Percentiles rank a stretch among this genome's conserved stretches.
These are phyloP conservation scores for Rosa rugosa DNA, from an alignment of 306 rosid genomes.

Conservation along the genomic window DNA sequence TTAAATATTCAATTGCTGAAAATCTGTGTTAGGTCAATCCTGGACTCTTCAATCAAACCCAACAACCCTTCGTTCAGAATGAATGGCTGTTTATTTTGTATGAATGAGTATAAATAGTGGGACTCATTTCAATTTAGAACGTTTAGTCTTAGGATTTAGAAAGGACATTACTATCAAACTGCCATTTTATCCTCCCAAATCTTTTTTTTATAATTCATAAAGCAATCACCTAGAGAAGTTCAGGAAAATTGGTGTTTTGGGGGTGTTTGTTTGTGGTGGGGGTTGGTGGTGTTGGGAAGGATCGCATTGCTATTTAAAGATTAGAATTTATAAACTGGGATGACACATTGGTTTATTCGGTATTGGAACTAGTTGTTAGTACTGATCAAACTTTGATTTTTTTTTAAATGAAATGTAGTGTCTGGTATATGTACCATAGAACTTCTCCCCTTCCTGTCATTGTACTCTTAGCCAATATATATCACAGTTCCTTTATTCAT, in stretches of 20 bases:
- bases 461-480: not conserved
- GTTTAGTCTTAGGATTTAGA: not conserved
- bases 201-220: not conserved
- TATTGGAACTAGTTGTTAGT: not conserved
- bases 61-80: not conserved
- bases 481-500: not conserved
- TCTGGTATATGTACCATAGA: no score
- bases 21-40: not conserved
- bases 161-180: not conserved
- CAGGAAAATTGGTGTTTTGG: not conserved
- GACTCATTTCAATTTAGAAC: not conserved
- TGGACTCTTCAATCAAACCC: not conserved
- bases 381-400: not conserved
- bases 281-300: no score
- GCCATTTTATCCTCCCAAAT: not conserved
- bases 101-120: not conserved
- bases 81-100: not conserved
- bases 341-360: not conserved
- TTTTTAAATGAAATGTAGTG: no score
- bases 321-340: not conserved
- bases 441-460: no score
- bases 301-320: not conserved
- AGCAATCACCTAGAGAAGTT: not conserved
- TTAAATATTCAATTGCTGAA: not conserved
- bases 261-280: no score